Evolutionary conservation across 148 eudicot genomes (phyloP).

Genomic region (Pouteria glomerata): DNA sequence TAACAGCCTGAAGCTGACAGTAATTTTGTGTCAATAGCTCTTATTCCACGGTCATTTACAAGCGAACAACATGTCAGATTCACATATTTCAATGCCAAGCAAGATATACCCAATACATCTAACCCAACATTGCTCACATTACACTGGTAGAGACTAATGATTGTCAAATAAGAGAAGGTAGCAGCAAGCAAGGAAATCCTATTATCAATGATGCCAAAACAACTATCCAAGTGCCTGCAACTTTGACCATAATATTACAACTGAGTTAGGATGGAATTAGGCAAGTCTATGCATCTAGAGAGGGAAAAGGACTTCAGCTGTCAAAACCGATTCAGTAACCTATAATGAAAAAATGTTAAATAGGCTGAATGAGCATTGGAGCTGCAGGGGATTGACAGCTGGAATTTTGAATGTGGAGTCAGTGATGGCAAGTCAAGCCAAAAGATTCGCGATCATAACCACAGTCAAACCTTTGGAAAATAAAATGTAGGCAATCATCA

Average conservation of each 20-base stretch:
- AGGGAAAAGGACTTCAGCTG: slow-evolving; percentile 44
- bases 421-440: slow-evolving; percentile 65
- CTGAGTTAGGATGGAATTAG: slow-evolving; percentile 38
- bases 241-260: slow-evolving; percentile 34
- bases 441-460: slow-evolving; percentile 54
- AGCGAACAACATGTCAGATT: slow-evolving; percentile 43
- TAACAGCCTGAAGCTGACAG: slow-evolving; percentile 35
- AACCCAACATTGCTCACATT: slow-evolving; percentile 48
- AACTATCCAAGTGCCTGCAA: slow-evolving; percentile 50
- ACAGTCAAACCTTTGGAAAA: slow-evolving; percentile 38
- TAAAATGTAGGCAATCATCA: slow-evolving; percentile 52
- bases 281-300: slow-evolving; percentile 54
- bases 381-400: slow-evolving; percentile 49
- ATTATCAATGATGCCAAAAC: slow-evolving; percentile 44
- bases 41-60: slow-evolving; percentile 50
- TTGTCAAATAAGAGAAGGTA: slow-evolving; percentile 39
- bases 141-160: slow-evolving; percentile 57
- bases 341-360: slow-evolving; percentile 27
- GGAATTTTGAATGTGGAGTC: slow-evolving; percentile 55
- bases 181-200: slow-evolving; percentile 43
- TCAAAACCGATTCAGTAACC: slow-evolving; percentile 41
- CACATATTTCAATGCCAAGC: slow-evolving; percentile 41
- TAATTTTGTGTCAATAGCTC: slow-evolving; percentile 39
- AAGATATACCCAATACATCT: slow-evolving; percentile 41
- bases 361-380: slow-evolving; percentile 42